Evolutionary conservation across 345 rosid genomes (phyloP).

Genomic region (Fremontodendron californicum): DNA sequence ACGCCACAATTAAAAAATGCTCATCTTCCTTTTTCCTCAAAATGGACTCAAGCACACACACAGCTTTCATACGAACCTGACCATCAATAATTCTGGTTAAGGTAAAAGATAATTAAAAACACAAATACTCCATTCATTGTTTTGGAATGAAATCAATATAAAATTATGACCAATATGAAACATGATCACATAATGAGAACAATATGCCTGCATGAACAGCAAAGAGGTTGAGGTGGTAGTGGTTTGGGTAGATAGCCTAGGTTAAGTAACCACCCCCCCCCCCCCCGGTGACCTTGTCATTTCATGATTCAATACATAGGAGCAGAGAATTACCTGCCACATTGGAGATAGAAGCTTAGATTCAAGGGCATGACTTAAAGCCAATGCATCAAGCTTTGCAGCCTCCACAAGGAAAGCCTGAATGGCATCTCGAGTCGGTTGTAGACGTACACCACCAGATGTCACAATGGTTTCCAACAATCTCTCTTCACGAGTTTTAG

Average conservation of each 20-base stretch:
- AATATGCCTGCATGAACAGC: neutral
- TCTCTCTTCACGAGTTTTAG: conserved; percentile 81
- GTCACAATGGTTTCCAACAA: conserved; percentile 91
- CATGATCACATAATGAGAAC: neutral
- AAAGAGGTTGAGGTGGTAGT: neutral
- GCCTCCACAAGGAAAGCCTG: conserved; percentile 82
- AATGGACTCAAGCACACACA: conserved; percentile 85
- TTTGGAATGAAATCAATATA: neutral
- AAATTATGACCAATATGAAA: neutral
- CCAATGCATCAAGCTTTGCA: conserved; percentile 71
- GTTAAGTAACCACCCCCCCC: conserved; percentile 41
- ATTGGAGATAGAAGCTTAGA: conserved; percentile 78
- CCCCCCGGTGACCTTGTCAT: neutral
- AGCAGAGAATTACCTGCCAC: conserved; percentile 71
- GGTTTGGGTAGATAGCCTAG: conserved; percentile 37
- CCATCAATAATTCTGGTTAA: conserved; percentile 15
- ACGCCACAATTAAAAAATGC: conserved; percentile 50
- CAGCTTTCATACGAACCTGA: conserved; percentile 91
- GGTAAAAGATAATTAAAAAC: neutral
- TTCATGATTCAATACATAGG: conserved; percentile 11
- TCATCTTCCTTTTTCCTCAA: conserved; percentile 79
- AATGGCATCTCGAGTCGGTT: conserved; percentile 93
- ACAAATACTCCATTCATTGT: neutral
- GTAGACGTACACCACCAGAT: conserved; percentile 90
- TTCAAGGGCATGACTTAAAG: conserved; percentile 74